Percentiles rank a stretch among this genome's conserved stretches.
These are phyloP conservation scores for Spergularia bocconei DNA, from an alignment of 148 eudicot species.

Conservation along the genomic window DNA sequence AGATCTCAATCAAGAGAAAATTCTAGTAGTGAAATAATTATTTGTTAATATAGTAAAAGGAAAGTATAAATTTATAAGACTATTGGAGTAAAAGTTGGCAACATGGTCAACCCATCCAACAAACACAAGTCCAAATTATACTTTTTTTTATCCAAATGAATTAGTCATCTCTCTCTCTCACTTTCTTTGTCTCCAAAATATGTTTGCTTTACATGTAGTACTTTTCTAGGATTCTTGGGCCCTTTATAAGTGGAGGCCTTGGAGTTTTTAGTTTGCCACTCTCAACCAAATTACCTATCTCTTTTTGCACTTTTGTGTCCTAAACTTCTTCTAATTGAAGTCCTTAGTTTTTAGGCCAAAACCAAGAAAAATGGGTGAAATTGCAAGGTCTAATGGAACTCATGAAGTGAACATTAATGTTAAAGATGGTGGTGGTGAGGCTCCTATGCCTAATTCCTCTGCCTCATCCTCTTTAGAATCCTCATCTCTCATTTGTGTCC, in stretches of 20 bases:
- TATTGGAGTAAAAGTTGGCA: constrained; percentile 13
- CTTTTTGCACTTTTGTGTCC: not conserved
- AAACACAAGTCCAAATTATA: constrained; percentile 23
- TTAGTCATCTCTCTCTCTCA: not conserved
- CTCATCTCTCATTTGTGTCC: constrained; percentile 33
- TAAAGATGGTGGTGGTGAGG: constrained; percentile 29
- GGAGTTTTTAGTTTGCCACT: not conserved
- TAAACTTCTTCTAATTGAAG: too few species aligned
- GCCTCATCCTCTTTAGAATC: constrained; percentile 25
- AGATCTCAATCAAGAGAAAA: not conserved
- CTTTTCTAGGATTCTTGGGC: constrained; percentile 2
- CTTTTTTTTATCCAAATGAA: constrained; percentile 4
- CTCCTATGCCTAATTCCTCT: constrained; percentile 22
- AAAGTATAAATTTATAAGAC: not conserved
- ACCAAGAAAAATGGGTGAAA: constrained; percentile 47
- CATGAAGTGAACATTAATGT: constrained; percentile 45
- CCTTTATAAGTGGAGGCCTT: constrained; percentile 26
- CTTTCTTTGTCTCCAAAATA: not conserved
- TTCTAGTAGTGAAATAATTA: not conserved
- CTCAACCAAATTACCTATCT: not conserved
- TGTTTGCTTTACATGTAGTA: not conserved
- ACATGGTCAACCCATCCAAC: constrained; percentile 33
- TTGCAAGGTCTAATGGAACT: constrained; percentile 49
- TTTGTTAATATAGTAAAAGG: too few species aligned
- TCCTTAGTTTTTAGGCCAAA: not conserved